Percentiles rank a stretch among this genome's conserved stretches.
Conservation (phyloP, 139 green algal species). For the Astrephomene gubernaculifera region DNA sequence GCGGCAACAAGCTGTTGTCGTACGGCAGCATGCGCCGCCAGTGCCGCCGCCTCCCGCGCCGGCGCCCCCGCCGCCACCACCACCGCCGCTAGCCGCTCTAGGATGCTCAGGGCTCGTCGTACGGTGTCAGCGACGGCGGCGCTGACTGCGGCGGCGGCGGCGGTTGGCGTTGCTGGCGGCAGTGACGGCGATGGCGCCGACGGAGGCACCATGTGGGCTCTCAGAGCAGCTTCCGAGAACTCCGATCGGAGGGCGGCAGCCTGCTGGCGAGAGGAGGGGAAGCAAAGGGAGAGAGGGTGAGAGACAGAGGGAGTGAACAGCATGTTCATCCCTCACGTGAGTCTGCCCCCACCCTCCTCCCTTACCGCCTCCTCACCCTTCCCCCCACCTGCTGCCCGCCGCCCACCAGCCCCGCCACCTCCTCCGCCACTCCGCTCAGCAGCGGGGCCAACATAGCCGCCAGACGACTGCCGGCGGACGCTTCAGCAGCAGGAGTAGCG, state of each 20-base stretch:
- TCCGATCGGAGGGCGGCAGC: constrained; percentile 5
- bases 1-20: constrained; percentile 8
- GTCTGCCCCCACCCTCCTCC: too few relatives aligned
- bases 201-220: not conserved
- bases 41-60: constrained; percentile 23
- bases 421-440: constrained; percentile 43
- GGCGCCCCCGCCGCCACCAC: constrained; percentile 49
- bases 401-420: constrained; percentile 43
- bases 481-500: too few relatives aligned
- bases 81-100: constrained; percentile 47
- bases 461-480: not conserved
- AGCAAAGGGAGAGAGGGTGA: not conserved
- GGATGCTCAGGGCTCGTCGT: not conserved
- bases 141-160: not conserved
- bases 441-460: constrained; percentile 12
- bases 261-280: not conserved
- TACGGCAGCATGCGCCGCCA: constrained; percentile 11
- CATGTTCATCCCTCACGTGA: too few relatives aligned
- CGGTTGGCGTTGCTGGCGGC: not conserved
- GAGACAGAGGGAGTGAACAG: not conserved
- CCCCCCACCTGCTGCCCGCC: constrained; percentile 2
- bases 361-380: not conserved
- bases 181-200: not conserved
- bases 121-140: not conserved
- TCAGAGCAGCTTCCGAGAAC: constrained; percentile 17